These are phyloP conservation scores for Periconia macrospinosa DNA, from an alignment of 2,329 filamentous ascomycete species.

Conservation along the genomic window DNA sequence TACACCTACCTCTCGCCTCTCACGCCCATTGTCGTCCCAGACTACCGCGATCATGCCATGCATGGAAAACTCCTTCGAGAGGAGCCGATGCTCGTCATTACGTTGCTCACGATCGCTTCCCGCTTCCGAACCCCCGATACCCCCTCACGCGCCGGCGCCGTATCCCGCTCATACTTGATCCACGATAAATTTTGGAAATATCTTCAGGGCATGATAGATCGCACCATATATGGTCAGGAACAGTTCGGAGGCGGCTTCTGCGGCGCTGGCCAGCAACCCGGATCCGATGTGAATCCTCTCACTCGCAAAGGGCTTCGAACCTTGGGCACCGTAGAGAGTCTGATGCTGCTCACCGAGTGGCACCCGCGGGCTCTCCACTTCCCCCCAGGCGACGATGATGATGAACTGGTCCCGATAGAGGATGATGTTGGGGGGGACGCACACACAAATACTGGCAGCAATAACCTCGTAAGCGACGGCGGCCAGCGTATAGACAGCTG, in stretches of 20 bases:
- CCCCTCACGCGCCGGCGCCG: conserved; percentile 64
- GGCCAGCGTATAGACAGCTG: conserved; percentile 89
- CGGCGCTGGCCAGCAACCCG: conserved; percentile 68
- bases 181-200: conserved; percentile 96
- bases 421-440: conserved; percentile 68
- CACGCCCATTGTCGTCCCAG: conserved; percentile 90
- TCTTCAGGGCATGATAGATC: conserved; percentile 90
- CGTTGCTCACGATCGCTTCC: conserved; percentile 86
- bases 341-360: conserved; percentile 96
- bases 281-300: conserved; percentile 65
- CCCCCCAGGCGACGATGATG: conserved; percentile 70
- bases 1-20: conserved; percentile 89
- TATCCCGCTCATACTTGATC: conserved; percentile 84
- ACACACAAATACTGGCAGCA: conserved; percentile 45
- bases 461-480: conserved; percentile 64
- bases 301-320: conserved; percentile 74
- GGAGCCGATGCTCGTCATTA: conserved; percentile 90
- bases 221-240: conserved; percentile 93
- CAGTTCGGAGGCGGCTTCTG: conserved; percentile 89
- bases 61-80: conserved; percentile 81
- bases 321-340: conserved; percentile 88
- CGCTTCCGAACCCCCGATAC: conserved; percentile 80
- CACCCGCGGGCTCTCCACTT: conserved; percentile 94
- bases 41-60: conserved; percentile 79
- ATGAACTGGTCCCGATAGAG: conserved; percentile 67